phyloP scores from a whole-genome alignment of 2,329 filamentous ascomycete genomes.

The Nigrospora sphaerica region DNA sequence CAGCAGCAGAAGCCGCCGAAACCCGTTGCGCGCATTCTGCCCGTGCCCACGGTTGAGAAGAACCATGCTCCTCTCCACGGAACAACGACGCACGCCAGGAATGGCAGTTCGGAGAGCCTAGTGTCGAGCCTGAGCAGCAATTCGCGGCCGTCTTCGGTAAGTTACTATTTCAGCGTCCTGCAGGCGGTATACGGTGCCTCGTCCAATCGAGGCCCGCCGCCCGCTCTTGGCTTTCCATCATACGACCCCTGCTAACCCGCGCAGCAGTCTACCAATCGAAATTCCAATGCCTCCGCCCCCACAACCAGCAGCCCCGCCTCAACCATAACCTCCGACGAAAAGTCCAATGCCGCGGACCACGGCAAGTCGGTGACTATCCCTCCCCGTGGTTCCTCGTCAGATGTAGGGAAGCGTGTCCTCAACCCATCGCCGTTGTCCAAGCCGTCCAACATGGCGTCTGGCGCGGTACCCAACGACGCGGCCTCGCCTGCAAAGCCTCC shows the following conservation, averaged over 20 bases:
- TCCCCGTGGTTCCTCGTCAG: conserved; percentile 55
- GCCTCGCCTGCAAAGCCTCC: conserved; percentile 25
- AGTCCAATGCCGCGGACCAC: conserved; percentile 42
- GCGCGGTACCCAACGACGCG: conserved; percentile 36
- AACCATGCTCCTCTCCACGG: conserved; percentile 7
- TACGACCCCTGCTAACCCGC: conserved; percentile 35
- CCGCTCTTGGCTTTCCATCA: conserved; percentile 20
- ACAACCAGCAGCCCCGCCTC: conserved; percentile 47
- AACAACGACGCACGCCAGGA: conserved; percentile 30
- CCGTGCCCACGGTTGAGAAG: conserved; percentile 25
- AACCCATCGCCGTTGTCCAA: conserved; percentile 71
- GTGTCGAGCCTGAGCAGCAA: conserved; percentile 49
- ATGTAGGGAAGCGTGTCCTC: conserved; percentile 57
- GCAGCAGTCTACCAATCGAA: conserved; percentile 52
- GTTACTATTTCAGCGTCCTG: conserved; percentile 25
- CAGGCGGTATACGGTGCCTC: conserved; percentile 19
- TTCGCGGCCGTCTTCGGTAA: conserved; percentile 61
- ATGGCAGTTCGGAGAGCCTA: conserved; percentile 59
- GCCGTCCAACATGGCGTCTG: conserved; percentile 56
- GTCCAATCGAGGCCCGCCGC: conserved; percentile 33
- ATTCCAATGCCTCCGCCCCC: conserved; percentile 38
- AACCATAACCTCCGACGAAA: conserved; percentile 37
- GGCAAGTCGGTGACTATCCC: conserved; percentile 51
- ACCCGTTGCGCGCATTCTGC: conserved; percentile 23
- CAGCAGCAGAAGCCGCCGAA: conserved; percentile 25